Conservation (phyloP, 352 stramenopile genomes). For the Globisporangium megalacanthum region DNA sequence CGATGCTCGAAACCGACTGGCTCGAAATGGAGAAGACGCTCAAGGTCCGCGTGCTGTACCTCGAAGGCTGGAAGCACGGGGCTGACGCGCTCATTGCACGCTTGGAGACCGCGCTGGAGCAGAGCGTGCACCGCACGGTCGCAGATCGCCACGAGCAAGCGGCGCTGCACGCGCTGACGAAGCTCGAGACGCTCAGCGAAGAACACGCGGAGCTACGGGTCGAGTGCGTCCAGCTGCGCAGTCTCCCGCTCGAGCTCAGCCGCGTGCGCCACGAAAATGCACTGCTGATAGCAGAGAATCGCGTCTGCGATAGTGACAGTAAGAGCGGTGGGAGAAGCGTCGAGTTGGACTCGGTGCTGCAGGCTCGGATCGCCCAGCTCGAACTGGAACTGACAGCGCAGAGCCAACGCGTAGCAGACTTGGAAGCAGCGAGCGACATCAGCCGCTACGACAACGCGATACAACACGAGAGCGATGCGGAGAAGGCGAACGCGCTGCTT, state of each 20-base stretch:
- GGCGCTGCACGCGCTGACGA: conserved; percentile 25
- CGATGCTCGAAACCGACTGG: conserved; percentile 62
- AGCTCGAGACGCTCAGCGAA: conserved; percentile 36
- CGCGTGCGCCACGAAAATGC: conserved; percentile 42
- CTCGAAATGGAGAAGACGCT: conserved; percentile 86
- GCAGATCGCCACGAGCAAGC: conserved; percentile 35
- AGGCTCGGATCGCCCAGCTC: conserved; percentile 41
- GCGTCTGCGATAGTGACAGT: conserved; percentile 3
- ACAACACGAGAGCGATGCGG: conserved; percentile 21
- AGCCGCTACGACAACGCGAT: no score
- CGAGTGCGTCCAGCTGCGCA: conserved; percentile 43
- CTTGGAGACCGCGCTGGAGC: conserved; percentile 55
- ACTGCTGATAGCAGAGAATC: conserved; percentile 35
- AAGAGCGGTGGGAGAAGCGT: neutral
- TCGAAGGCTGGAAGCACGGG: conserved; percentile 88
- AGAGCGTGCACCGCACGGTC: conserved; percentile 48
- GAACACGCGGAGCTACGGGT: conserved; percentile 38
- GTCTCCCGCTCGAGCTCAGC: conserved; percentile 40
- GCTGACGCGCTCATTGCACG: conserved; percentile 56
- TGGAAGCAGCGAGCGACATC: conserved; percentile 22
- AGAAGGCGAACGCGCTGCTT: conserved; percentile 48
- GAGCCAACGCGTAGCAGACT: conserved; percentile 31
- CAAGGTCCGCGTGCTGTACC: conserved; percentile 85
- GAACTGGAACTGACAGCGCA: conserved; percentile 42
- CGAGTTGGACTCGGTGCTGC: conserved; percentile 15